Evolutionary conservation across 2,329 filamentous ascomycete species (phyloP).

Genomic region (Exophiala dermatitidis): DNA sequence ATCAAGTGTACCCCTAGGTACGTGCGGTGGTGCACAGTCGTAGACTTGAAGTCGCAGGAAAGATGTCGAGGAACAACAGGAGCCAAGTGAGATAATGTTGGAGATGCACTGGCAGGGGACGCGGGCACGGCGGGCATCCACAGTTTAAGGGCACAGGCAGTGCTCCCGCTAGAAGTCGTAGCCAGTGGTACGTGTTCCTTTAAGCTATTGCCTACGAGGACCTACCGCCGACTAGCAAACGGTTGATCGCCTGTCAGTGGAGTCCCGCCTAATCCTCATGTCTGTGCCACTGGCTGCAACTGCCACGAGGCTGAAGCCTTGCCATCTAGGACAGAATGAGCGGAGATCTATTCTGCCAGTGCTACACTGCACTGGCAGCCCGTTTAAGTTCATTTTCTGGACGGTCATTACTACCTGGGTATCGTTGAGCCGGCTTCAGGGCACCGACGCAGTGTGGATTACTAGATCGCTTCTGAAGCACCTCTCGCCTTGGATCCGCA

Average conservation of each 20-base stretch:
- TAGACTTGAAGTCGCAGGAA: too few relatives aligned
- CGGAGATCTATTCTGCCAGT: neutral
- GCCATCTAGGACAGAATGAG: neutral
- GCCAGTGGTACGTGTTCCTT: too few relatives aligned
- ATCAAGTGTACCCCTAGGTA: neutral
- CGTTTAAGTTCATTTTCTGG: neutral
- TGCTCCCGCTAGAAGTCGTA: too few relatives aligned
- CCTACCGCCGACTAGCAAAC: too few relatives aligned
- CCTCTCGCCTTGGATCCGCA: neutral
- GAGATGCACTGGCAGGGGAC: slow-evolving; percentile 2
- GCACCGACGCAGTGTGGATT: too few relatives aligned
- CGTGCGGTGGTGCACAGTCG: neutral
- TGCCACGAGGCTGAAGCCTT: neutral
- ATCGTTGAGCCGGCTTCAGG: too few relatives aligned
- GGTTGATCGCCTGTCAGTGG: too few relatives aligned
- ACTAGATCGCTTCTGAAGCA: too few relatives aligned
- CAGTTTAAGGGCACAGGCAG: neutral
- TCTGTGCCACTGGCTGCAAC: too few relatives aligned
- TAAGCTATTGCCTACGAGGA: too few relatives aligned
- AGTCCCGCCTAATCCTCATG: too few relatives aligned
- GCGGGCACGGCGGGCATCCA: neutral
- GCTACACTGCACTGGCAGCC: neutral
- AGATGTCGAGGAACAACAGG: neutral
- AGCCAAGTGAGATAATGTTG: neutral
- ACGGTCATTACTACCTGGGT: too few relatives aligned